Conservation (phyloP, 306 rosid species). For the Aeschynomene evenia region DNA sequence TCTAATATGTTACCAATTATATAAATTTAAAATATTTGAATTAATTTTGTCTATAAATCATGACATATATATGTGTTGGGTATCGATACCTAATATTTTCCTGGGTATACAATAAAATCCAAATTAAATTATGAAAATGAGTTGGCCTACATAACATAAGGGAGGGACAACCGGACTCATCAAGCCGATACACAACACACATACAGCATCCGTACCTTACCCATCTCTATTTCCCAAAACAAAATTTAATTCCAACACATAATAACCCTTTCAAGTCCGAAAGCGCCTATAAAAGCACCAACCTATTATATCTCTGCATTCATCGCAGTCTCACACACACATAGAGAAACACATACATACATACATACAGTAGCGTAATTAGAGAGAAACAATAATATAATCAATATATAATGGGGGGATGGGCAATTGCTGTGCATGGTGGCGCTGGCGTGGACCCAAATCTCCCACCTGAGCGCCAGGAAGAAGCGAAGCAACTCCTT, state of each 20-base stretch:
- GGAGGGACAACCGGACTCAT: background rate
- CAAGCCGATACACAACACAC: background rate
- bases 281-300: conserved; percentile 20
- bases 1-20: too few relatives aligned
- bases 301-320: background rate
- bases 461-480: conserved; percentile 78
- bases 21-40: too few relatives aligned
- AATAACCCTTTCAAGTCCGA: conserved; percentile 26
- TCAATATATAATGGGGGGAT: conserved; percentile 76
- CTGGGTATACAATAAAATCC: too few relatives aligned
- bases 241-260: conserved; percentile 14
- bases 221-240: background rate
- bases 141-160: background rate
- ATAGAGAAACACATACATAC: background rate
- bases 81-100: too few relatives aligned
- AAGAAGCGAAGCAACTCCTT: conserved; percentile 82
- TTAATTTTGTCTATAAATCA: too few relatives aligned
- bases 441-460: conserved; percentile 99
- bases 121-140: background rate
- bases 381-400: too few relatives aligned
- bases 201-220: too few relatives aligned
- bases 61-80: too few relatives aligned
- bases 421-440: conserved; percentile 98
- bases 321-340: background rate
- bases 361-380: background rate